phyloP scores from a whole-genome alignment of 1,284 basidiomycete genomes.

The Paramarasmius palmivorus region DNA sequence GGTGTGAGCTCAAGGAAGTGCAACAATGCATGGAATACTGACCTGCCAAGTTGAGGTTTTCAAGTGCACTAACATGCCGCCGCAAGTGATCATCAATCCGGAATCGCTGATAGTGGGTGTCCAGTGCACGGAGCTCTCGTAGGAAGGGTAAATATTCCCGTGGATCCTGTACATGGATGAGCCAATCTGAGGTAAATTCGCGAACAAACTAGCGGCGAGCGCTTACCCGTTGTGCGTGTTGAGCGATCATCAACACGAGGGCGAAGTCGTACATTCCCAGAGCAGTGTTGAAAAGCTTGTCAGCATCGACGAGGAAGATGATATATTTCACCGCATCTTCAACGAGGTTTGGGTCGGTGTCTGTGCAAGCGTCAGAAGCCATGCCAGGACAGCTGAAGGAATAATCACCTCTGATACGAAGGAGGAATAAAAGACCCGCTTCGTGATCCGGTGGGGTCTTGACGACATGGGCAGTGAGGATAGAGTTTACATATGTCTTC shows the following conservation, averaged over 20 bases:
- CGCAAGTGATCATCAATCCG: slow-evolving; percentile 93
- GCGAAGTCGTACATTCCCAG: slow-evolving; percentile 99
- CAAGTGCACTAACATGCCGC: slow-evolving; percentile 75
- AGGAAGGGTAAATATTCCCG: slow-evolving; percentile 98
- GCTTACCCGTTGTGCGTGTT: slow-evolving; percentile 91
- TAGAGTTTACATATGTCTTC: slow-evolving; percentile 84
- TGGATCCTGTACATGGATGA: slow-evolving; percentile 69
- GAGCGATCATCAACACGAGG: slow-evolving; percentile 93
- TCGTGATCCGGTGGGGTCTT: slow-evolving; percentile 93
- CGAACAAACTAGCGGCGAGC: background rate
- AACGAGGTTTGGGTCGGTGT: slow-evolving; percentile 72
- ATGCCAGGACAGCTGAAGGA: background rate
- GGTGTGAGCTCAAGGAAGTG: background rate
- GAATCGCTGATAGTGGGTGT: slow-evolving; percentile 85
- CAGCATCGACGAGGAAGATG: slow-evolving; percentile 95
- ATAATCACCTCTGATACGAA: slow-evolving; percentile 70
- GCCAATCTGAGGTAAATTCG: background rate
- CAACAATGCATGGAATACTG: slow-evolving; percentile 13
- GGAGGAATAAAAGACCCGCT: slow-evolving; percentile 77
- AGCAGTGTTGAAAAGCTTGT: slow-evolving; percentile 91
- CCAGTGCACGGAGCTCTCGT: slow-evolving; percentile 81
- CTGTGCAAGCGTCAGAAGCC: slow-evolving; percentile 36
- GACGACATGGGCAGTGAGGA: slow-evolving; percentile 91
- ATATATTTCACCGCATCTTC: slow-evolving; percentile 98
- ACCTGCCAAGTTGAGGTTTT: slow-evolving; percentile 78